A percentile compares a stretch with the other conserved stretches of the same genome.
These are phyloP conservation scores for Hypoxylon sp. DNA, from an alignment of 2,329 filamentous ascomycete species.

Conservation along the genomic window DNA sequence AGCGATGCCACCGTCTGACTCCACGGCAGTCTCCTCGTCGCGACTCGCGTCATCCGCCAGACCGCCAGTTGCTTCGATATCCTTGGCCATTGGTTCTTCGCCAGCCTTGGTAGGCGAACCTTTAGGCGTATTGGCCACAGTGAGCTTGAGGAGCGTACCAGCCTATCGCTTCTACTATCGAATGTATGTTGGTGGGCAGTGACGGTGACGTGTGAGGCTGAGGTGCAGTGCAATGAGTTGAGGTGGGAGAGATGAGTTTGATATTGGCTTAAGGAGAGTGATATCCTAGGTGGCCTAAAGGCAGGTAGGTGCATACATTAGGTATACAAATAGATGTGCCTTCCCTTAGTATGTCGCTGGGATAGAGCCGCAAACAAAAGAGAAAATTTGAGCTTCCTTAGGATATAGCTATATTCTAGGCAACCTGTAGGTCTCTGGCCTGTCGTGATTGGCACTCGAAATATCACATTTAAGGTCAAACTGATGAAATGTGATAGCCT, in stretches of 20 bases:
- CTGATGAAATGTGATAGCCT: neutral
- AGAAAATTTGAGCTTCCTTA: too few relatives aligned
- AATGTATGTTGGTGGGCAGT: slow-evolving; percentile 24
- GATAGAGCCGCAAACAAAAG: too few relatives aligned
- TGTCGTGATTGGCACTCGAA: too few relatives aligned
- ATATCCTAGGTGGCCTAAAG: too few relatives aligned
- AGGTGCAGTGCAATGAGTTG: slow-evolving; percentile 22
- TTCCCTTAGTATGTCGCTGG: too few relatives aligned
- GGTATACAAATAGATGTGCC: too few relatives aligned
- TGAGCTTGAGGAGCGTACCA: neutral
- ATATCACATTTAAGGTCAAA: neutral
- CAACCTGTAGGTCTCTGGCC: too few relatives aligned
- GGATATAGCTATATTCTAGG: too few relatives aligned
- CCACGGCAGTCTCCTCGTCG: slow-evolving; percentile 6
- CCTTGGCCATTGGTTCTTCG: slow-evolving; percentile 3
- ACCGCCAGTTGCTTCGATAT: slow-evolving; percentile 21
- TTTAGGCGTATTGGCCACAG: slow-evolving; percentile 18
- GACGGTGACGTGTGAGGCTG: slow-evolving; percentile 5
- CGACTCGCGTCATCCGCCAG: slow-evolving; percentile 14
- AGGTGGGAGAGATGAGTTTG: slow-evolving; percentile 32
- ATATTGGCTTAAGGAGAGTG: too few relatives aligned
- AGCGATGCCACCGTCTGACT: neutral
- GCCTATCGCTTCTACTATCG: slow-evolving; percentile 6
- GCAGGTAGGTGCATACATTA: neutral
- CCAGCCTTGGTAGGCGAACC: slow-evolving; percentile 8